Conservation (phyloP, 805 yeast genomes). For the Zygosaccharomyces lentus region DNA sequence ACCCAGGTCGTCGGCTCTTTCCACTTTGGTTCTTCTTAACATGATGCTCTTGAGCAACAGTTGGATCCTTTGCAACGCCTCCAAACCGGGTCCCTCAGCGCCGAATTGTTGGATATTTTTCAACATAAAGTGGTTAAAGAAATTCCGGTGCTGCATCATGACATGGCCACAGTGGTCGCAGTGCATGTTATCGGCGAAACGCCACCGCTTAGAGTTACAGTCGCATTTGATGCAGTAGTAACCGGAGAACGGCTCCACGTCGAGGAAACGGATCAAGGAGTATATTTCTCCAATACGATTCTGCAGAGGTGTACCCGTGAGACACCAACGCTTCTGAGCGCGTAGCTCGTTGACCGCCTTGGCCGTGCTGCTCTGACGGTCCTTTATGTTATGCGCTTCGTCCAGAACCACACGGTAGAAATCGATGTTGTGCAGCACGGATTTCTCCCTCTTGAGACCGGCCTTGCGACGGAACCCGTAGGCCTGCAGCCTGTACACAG, state of each 20-base stretch:
- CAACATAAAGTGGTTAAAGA: slow-evolving; percentile 91
- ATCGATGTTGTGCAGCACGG: slow-evolving; percentile 65
- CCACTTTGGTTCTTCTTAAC: slow-evolving; percentile 92
- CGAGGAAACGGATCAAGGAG: slow-evolving; percentile 80
- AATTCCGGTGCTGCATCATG: slow-evolving; percentile 93
- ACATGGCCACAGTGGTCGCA: slow-evolving; percentile 88
- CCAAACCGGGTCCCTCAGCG: slow-evolving; percentile 72
- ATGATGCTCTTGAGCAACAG: slow-evolving; percentile 70
- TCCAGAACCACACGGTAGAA: slow-evolving; percentile 87
- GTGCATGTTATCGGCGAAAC: slow-evolving; percentile 71
- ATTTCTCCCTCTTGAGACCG: slow-evolving; percentile 66
- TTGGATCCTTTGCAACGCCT: slow-evolving; percentile 74
- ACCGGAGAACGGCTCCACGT: slow-evolving; percentile 77
- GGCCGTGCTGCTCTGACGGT: slow-evolving; percentile 88
- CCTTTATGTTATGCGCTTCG: slow-evolving; percentile 97
- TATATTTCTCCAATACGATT: slow-evolving; percentile 96
- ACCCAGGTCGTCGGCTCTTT: slow-evolving; percentile 96
- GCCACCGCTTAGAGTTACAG: slow-evolving; percentile 80
- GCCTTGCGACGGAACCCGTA: slow-evolving; percentile 77
- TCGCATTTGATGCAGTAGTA: slow-evolving; percentile 93
- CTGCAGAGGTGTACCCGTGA: slow-evolving; percentile 95
- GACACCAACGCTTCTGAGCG: slow-evolving; percentile 80
- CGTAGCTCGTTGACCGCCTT: slow-evolving; percentile 76
- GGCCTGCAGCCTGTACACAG: slow-evolving; percentile 74
- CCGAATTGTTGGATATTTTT: slow-evolving; percentile 89